Conservation (phyloP, 805 yeast species). For the Ascoidea rubescens region DNA sequence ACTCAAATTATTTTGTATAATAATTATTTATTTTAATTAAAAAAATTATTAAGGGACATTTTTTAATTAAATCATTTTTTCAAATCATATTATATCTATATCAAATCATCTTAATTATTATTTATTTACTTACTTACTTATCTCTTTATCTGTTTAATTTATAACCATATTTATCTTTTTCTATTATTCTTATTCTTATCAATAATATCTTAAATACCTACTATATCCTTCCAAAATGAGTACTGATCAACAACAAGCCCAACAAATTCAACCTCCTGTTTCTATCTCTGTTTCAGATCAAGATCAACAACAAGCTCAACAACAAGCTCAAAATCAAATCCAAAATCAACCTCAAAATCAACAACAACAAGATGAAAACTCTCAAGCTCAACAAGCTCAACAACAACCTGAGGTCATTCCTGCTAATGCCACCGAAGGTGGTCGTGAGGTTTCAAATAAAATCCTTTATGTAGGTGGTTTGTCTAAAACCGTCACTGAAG, state of each 20-base stretch:
- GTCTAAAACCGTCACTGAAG: slow-evolving; percentile 52
- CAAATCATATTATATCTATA: too few species aligned
- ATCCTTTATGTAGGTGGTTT: slow-evolving; percentile 70
- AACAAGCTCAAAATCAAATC: slow-evolving; percentile 6
- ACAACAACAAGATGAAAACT: slow-evolving; percentile 1
- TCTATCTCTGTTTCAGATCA: background rate
- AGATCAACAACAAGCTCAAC: slow-evolving; percentile 4
- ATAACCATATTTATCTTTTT: too few species aligned
- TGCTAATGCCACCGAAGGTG: slow-evolving; percentile 69
- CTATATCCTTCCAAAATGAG: background rate
- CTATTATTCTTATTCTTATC: background rate
- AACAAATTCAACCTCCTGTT: background rate
- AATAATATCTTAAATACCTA: background rate
- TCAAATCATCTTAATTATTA: background rate
- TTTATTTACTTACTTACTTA: too few species aligned
- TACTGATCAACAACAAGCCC: slow-evolving; percentile 1
- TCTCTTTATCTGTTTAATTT: too few species aligned
- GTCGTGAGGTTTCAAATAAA: slow-evolving; percentile 62
- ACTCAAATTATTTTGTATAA: too few species aligned
- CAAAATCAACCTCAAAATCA: slow-evolving; percentile 6
- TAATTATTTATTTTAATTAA: too few species aligned
- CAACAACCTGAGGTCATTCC: slow-evolving; percentile 24
- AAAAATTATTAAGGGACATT: too few species aligned
- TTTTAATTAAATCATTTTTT: too few species aligned
- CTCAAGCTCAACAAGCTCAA: background rate